Conservation (phyloP, 2,329 filamentous ascomycete species). For the Sclerotinia glacialis region DNA sequence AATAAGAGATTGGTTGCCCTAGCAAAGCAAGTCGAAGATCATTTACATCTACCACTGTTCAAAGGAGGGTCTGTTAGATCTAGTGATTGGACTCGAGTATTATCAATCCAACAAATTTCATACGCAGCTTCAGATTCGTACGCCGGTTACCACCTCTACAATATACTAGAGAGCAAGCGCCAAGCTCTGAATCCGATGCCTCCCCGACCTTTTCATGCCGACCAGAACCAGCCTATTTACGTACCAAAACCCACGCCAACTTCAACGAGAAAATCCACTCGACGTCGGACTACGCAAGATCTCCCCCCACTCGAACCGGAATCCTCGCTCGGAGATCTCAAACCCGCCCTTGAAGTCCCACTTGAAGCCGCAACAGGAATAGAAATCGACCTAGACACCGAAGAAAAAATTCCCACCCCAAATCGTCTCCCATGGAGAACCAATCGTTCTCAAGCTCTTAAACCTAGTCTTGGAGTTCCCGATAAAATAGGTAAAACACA, state of each 20-base stretch:
- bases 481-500: background rate
- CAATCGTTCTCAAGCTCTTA: background rate
- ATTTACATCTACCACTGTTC: constrained; percentile 69
- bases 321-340: constrained; percentile 11
- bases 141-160: constrained; percentile 69
- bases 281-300: constrained; percentile 16
- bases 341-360: background rate
- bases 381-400: background rate
- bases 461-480: background rate
- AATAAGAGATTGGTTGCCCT: constrained; percentile 66
- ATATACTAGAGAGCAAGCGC: constrained; percentile 67
- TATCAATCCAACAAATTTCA: constrained; percentile 63
- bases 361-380: background rate
- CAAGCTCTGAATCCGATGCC: constrained; percentile 65
- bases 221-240: constrained; percentile 61
- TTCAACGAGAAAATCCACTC: constrained; percentile 1
- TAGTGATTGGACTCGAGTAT: constrained; percentile 67
- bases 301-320: constrained; percentile 36
- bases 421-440: background rate
- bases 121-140: constrained; percentile 85
- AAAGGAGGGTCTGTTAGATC: constrained; percentile 71
- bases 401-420: background rate
- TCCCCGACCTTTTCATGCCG: constrained; percentile 65
- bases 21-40: constrained; percentile 66
- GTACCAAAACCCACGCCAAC: background rate